Base-by-base conservation (phyloP, 2,329 filamentous ascomycete species). In the Diaporthe sp. region DNA sequence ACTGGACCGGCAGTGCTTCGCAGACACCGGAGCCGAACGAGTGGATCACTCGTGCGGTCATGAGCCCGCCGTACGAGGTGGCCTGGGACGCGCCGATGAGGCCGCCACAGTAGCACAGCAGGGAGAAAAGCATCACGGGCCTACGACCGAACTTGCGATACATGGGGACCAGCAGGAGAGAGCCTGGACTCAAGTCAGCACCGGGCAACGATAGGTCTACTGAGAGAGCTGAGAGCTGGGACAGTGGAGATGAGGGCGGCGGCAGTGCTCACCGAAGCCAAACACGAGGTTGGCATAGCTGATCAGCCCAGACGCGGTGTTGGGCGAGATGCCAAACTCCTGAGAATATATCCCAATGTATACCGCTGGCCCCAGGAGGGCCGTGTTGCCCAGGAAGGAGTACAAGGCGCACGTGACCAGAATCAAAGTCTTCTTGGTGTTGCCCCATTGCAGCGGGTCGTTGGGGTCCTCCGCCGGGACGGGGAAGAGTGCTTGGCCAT, bases 401-500 rank as follows among this genome's bases (percentile, higher is more conserved):
- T 91, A 91, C 1, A 86, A 75, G 5, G 88, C 86, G 75, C 86
- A 87, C 66, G 90, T 84, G 47, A 89, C 79, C 13, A 92, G 82
- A 61, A 92, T 91, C 78, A 86, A 83, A 2, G 84, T 86, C 80
- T 92, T 92, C 82, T 90, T 91, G 77, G 81, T 84, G 37, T 81
- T 83, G 2, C 87, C 79, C 90, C 90, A 92, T 84, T 89, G 71
- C 9, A 91, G 83, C 10, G 90, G 90, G 78, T 92, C 89, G 74
- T 92, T 92, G 1, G 90, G 90, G 77, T 91, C 89, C 71, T 90
- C 86, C 1, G 89, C 88, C 2, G 90, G 90, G 0, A 91, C 89
- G 1, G 90, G 90, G 77, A 88, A 92, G 4, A 92, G 83, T 3
- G 90, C 90, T 79, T 91, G 89, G 30, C 90, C 90, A 74, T 89